Percentiles rank a stretch among this genome's conserved stretches.
These are phyloP conservation scores for Calocera viscosa DNA, from an alignment of 768 basidiomycete species.

Conservation along the genomic window DNA sequence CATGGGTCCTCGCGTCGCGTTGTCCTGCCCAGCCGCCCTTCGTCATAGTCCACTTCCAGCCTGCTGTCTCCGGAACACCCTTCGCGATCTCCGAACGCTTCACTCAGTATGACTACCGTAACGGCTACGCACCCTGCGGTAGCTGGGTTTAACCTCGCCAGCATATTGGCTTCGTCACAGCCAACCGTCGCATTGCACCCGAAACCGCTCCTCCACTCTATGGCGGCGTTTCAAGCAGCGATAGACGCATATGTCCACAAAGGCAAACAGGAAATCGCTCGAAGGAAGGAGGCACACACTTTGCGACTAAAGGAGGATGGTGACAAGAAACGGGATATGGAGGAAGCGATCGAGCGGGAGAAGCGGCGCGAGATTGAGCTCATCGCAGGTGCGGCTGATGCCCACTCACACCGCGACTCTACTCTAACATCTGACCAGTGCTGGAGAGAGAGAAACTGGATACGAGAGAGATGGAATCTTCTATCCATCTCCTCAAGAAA, in stretches of 20 bases:
- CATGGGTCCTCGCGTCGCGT: neutral
- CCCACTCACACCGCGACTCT: neutral
- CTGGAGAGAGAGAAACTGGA: conserved; percentile 16
- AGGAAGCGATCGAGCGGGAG: conserved; percentile 3
- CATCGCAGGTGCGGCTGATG: neutral
- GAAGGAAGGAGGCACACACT: conserved; percentile 10
- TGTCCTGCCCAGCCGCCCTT: neutral
- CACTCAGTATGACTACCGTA: neutral
- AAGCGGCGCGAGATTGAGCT: conserved; percentile 14
- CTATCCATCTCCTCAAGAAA: conserved; percentile 14
- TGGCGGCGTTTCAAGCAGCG: conserved; percentile 12
- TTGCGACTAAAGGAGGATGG: conserved; percentile 2
- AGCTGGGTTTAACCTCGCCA: neutral
- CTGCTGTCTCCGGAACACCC: no score
- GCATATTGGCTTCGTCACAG: neutral
- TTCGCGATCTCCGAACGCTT: no score
- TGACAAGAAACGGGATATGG: neutral
- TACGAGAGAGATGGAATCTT: conserved; percentile 9
- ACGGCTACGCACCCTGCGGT: neutral
- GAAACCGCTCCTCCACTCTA: conserved; percentile 12
- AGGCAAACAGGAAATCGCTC: conserved; percentile 16
- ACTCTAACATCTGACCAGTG: neutral
- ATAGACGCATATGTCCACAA: conserved; percentile 14
- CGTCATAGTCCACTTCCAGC: neutral
- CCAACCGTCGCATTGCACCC: neutral